Conservation (phyloP, 768 basidiomycete species). For the Cyathus striatus region DNA sequence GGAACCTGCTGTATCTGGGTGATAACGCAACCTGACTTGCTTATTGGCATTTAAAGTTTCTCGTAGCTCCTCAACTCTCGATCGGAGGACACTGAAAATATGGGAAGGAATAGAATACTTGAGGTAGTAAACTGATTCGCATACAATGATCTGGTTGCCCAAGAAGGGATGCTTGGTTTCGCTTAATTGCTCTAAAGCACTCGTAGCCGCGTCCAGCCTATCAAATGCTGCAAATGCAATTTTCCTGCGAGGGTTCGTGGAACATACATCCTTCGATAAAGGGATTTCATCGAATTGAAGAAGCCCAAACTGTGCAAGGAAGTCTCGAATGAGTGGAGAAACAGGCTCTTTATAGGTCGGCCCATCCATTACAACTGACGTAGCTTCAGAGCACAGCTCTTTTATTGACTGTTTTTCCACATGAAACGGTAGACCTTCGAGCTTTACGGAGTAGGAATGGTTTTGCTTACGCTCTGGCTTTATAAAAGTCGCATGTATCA, state of each 20-base stretch:
- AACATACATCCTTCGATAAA: no score
- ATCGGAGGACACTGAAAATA: constrained; percentile 27
- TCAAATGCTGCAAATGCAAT: constrained; percentile 39
- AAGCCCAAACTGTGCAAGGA: constrained; percentile 28
- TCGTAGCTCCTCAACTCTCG: constrained; percentile 28
- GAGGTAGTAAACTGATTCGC: constrained; percentile 34
- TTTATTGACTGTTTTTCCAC: constrained; percentile 24
- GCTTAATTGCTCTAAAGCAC: constrained; percentile 22
- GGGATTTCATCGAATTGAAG: constrained; percentile 34
- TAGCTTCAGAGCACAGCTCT: constrained; percentile 21
- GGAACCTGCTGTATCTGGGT: no score
- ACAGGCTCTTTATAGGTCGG: constrained; percentile 29
- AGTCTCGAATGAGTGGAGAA: constrained; percentile 22
- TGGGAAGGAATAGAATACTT: constrained; percentile 28
- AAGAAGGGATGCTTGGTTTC: constrained; percentile 28
- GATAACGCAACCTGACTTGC: constrained; percentile 28
- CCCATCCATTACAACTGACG: constrained; percentile 21
- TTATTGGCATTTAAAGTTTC: constrained; percentile 9
- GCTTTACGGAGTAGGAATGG: constrained; percentile 33
- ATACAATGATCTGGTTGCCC: constrained; percentile 26
- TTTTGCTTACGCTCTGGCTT: constrained; percentile 26
- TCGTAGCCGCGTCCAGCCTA: constrained; percentile 24
- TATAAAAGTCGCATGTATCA: constrained; percentile 33
- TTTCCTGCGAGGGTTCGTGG: constrained; percentile 22
- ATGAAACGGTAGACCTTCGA: constrained; percentile 37